These are phyloP conservation scores for Schwanniomyces polymorphus DNA, from an alignment of 805 yeast genomes.

Conservation along the genomic window DNA sequence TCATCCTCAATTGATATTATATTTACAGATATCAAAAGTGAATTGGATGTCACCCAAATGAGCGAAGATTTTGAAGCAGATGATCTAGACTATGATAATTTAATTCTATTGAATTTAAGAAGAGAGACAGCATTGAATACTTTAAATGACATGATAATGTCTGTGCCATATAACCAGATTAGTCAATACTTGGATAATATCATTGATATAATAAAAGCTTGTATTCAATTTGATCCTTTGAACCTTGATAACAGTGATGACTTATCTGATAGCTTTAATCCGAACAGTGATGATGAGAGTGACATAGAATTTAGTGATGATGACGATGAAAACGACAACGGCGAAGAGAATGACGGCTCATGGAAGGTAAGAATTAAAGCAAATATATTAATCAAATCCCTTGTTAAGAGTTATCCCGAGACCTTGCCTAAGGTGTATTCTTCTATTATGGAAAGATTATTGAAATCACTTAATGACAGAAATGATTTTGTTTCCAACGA, in stretches of 20 bases:
- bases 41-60: slow-evolving; percentile 13
- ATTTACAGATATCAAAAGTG: slow-evolving; percentile 14
- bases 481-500: slow-evolving; percentile 53
- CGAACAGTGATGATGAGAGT: slow-evolving; percentile 29
- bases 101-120: slow-evolving; percentile 43
- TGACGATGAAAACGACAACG: slow-evolving; percentile 49
- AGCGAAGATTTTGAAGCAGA: slow-evolving; percentile 17
- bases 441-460: slow-evolving; percentile 25
- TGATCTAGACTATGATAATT: slow-evolving; percentile 45
- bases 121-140: slow-evolving; percentile 53
- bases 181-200: slow-evolving; percentile 10
- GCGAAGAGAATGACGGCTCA: slow-evolving; percentile 43
- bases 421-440: slow-evolving; percentile 33
- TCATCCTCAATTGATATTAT: slow-evolving; percentile 9
- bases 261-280: slow-evolving; percentile 4
- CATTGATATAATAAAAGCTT: slow-evolving; percentile 17
- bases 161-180: slow-evolving; percentile 13
- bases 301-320: slow-evolving; percentile 41
- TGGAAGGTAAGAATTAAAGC: slow-evolving; percentile 66
- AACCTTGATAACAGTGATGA: slow-evolving; percentile 33
- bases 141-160: slow-evolving; percentile 30
- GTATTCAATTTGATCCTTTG: slow-evolving; percentile 33
- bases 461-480: slow-evolving; percentile 40
- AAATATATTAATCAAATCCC: slow-evolving; percentile 35
- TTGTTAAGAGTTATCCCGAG: slow-evolving; percentile 35